These are phyloP conservation scores for Penicillium sp. DNA, from an alignment of 2,329 filamentous ascomycete genomes.

Conservation along the genomic window DNA sequence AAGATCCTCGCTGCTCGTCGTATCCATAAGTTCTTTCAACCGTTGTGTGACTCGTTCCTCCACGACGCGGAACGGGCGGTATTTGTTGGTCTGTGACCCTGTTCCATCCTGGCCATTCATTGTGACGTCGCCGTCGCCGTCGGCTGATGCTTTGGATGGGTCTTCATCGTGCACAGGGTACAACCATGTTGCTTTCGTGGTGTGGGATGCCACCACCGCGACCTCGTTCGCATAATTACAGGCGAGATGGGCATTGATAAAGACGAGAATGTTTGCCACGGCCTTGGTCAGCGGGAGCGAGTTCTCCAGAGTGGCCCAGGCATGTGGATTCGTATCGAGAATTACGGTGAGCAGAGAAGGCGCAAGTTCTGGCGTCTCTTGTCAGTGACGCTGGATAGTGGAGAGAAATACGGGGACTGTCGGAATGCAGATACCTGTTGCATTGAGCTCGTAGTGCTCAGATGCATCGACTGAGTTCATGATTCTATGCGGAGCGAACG, in stretches of 20 bases:
- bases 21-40: conserved; percentile 64
- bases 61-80: conserved; percentile 81
- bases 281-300: conserved; percentile 75
- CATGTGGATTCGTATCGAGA: conserved; percentile 92
- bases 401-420: conserved; percentile 1
- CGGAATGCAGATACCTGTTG: conserved; percentile 34
- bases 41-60: conserved; percentile 73
- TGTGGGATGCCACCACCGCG: conserved; percentile 83
- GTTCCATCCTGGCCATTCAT: conserved; percentile 48
- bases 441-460: conserved; percentile 47
- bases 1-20: conserved; percentile 60
- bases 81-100: conserved; percentile 67
- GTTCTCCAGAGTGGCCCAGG: conserved; percentile 73
- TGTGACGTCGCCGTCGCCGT: conserved; percentile 48
- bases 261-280: conserved; percentile 84
- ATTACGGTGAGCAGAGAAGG: conserved; percentile 86
- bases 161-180: conserved; percentile 57
- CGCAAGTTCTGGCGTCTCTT: conserved; percentile 43
- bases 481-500: conserved; percentile 18
- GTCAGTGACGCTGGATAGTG: background rate
- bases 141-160: conserved; percentile 10
- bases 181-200: conserved; percentile 79
- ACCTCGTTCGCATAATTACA: conserved; percentile 92
- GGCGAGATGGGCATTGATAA: conserved; percentile 92
- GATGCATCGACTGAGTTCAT: conserved; percentile 64